These are phyloP conservation scores for Thalassiosira exigua DNA, from an alignment of 352 stramenopile genomes.

Conservation along the genomic window DNA sequence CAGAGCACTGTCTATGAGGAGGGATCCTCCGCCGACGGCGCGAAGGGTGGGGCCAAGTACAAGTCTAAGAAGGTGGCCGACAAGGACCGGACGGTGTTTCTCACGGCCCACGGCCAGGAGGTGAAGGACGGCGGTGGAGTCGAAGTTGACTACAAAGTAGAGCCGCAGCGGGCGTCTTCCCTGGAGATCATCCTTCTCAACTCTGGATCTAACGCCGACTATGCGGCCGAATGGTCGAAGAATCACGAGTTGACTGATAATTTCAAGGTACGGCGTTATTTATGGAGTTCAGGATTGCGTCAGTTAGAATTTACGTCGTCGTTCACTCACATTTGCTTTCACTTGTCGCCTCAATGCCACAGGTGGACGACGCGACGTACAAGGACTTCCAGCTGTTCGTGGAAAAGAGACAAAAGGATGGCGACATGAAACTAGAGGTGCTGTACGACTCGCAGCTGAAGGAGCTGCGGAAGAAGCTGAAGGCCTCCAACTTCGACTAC, in stretches of 20 bases:
- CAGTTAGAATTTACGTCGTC: too few relatives aligned
- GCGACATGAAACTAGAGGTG: conserved; percentile 79
- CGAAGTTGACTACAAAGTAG: conserved; percentile 86
- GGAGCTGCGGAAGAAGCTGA: conserved; percentile 79
- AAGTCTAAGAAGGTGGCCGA: conserved; percentile 73
- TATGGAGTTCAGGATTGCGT: too few relatives aligned
- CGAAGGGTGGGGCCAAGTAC: conserved; percentile 62
- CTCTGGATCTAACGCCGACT: conserved; percentile 78
- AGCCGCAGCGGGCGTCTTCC: conserved; percentile 75
- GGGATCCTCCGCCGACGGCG: conserved; percentile 45
- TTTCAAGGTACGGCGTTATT: too few relatives aligned
- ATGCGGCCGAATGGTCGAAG: conserved; percentile 79
- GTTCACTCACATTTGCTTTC: too few relatives aligned
- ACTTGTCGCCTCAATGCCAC: too few relatives aligned
- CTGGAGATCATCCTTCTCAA: conserved; percentile 82
- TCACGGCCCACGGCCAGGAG: conserved; percentile 72
- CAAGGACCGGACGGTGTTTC: conserved; percentile 74
- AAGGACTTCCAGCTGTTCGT: conserved; percentile 81
- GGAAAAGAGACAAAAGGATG: conserved; percentile 63
- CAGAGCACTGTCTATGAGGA: conserved; percentile 84
- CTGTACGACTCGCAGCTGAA: conserved; percentile 74
- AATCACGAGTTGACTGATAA: conserved; percentile 77
- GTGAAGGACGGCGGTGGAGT: conserved; percentile 84
- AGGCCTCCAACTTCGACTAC: conserved; percentile 73
- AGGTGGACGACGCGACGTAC: conserved; percentile 80